Evolutionary conservation across 2,329 filamentous ascomycete genomes (phyloP).

Genomic region (Neurospora sp.): DNA sequence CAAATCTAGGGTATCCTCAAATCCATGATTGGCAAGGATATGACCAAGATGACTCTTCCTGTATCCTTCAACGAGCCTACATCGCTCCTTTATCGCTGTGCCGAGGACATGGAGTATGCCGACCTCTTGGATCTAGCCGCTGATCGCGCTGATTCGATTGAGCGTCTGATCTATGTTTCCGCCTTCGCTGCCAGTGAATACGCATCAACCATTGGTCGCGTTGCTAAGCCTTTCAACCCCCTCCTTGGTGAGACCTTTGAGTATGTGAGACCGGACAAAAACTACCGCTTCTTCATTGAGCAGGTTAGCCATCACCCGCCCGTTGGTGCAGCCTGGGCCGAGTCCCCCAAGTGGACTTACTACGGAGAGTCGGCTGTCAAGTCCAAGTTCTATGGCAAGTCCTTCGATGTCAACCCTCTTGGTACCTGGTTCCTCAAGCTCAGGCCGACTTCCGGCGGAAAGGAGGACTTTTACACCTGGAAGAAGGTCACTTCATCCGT

Average conservation of each 20-base stretch:
- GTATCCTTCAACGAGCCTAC: conserved; percentile 99
- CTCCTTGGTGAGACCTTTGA: conserved; percentile 94
- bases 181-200: conserved; percentile 96
- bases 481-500: conserved; percentile 97
- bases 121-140: conserved; percentile 85
- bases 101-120: conserved; percentile 96
- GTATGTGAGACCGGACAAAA: conserved; percentile 90
- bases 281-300: conserved; percentile 96
- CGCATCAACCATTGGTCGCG: conserved; percentile 89
- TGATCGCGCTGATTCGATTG: conserved; percentile 74
- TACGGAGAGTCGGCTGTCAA: conserved; percentile 92
- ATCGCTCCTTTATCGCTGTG: conserved; percentile 85
- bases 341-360: conserved; percentile 91
- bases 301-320: conserved; percentile 97
- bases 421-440: conserved; percentile 94
- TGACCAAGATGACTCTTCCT: conserved; percentile 98
- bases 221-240: conserved; percentile 97
- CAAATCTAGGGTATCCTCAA: conserved; percentile 72
- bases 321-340: conserved; percentile 84
- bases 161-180: conserved; percentile 87
- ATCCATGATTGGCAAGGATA: conserved; percentile 99
- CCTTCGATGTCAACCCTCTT: conserved; percentile 91
- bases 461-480: conserved; percentile 91
- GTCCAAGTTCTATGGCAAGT: conserved; percentile 95
- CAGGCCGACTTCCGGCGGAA: conserved; percentile 62